Conservation (phyloP, 2,329 filamentous ascomycete genomes). For the Aspergillus latus region DNA sequence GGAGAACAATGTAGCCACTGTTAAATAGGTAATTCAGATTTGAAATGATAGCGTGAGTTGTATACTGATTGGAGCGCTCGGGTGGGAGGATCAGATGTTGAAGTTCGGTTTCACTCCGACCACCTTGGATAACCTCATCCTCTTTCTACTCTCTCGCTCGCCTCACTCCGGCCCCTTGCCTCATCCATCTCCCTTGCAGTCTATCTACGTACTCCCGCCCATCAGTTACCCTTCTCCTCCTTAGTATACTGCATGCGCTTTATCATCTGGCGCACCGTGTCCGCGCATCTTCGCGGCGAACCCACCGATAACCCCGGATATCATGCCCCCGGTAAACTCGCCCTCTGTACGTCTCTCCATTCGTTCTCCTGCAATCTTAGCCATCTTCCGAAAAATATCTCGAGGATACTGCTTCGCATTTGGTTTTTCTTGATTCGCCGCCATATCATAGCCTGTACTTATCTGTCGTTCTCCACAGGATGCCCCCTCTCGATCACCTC, state of each 20-base stretch:
- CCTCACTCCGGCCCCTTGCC: background rate
- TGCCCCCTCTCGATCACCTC: slow-evolving; percentile 22
- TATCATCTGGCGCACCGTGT: slow-evolving; percentile 12
- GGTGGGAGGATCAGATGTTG: slow-evolving; percentile 4
- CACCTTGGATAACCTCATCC: slow-evolving; percentile 1
- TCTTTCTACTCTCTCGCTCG: slow-evolving; percentile 1
- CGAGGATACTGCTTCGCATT: background rate
- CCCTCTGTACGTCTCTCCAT: slow-evolving; percentile 39
- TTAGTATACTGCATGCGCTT: slow-evolving; percentile 6
- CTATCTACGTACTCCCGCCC: background rate
- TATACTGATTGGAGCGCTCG: slow-evolving; percentile 1
- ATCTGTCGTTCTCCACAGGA: slow-evolving; percentile 15
- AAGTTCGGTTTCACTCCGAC: background rate
- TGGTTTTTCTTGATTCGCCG: slow-evolving; percentile 1
- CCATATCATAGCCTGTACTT: slow-evolving; percentile 1
- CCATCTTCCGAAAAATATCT: background rate
- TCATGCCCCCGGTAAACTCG: slow-evolving; percentile 47
- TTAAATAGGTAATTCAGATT: background rate
- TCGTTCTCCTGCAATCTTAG: background rate
- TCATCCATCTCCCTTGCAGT: background rate
- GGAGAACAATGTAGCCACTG: background rate
- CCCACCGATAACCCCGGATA: slow-evolving; percentile 1
- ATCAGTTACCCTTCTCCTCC: background rate
- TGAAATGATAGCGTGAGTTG: background rate
- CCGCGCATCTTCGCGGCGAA: slow-evolving; percentile 10